Base-by-base conservation (phyloP, 495 filamentous ascomycete species). In the Podospora conica region DNA sequence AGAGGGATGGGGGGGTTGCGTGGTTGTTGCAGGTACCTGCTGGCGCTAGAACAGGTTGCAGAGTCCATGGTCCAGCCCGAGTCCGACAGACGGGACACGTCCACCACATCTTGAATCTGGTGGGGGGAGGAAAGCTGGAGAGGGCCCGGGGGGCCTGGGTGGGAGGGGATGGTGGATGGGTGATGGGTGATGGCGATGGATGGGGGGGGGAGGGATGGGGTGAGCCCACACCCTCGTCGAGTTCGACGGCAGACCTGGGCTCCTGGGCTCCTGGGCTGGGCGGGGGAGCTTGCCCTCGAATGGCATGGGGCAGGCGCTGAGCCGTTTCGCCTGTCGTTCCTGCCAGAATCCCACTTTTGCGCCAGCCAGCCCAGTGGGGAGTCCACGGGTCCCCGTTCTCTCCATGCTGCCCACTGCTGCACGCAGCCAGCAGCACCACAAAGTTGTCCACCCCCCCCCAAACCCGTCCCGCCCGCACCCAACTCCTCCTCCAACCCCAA, bases 401-500 rank as follows among this genome's bases (percentile, higher is more conserved):
- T n/a, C n/a, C n/a, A n/a, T 48, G 40, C 40, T 18, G 15, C 25
- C 25, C 25, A 6, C 40, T 48, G 40, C n/a, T n/a, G n/a, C n/a
- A n/a, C n/a, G n/a, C n/a, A n/a, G n/a, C n/a, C n/a, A n/a, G n/a
- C n/a, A n/a, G n/a, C 40, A 48, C 40, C 40, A 48, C 40, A 48
- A 48, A 48, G 40, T n/a, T 48, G 20, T 58, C 28, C 59, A 27
- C 22, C 18, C 58, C 15, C 25, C 58, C 48, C 27, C 60, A 67
- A 67, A 61, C 54, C 62, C 48, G 64, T 65, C 65, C 72, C 67
- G 64, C 70, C 70, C 66, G 67, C 69, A 65, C 69, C 63, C 68
- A 69, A 68, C 54, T 70, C 71, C 64, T 73, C 68, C 69, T 69
- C 73, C 70, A 73, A 73, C 71, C 74, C 72, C 73, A 69, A 73